Percentiles rank a stretch among this genome's conserved stretches.
These are phyloP conservation scores for Bidens hawaiensis DNA, from an alignment of 140 eudicot species.

Conservation along the genomic window DNA sequence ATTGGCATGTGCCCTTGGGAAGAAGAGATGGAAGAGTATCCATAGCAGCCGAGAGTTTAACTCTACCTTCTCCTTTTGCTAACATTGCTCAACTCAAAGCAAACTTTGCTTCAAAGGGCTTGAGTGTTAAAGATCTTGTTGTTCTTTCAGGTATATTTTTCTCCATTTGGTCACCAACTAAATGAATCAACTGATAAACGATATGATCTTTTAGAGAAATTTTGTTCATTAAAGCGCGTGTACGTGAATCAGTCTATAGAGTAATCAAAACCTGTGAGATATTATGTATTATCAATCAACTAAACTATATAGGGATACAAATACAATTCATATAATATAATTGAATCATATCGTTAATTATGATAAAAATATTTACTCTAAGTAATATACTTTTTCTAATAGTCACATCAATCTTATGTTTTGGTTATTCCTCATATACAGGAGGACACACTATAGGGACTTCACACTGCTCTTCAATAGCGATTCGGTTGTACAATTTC, in stretches of 20 bases:
- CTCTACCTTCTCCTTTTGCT: slow-evolving; percentile 39
- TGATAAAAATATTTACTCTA: too few species aligned
- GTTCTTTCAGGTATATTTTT: slow-evolving; percentile 23
- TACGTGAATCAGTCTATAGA: too few species aligned
- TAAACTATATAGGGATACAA: too few species aligned
- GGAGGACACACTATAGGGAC: slow-evolving; percentile 26
- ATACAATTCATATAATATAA: too few species aligned
- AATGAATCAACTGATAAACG: not conserved
- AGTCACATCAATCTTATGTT: not conserved
- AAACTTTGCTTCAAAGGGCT: slow-evolving; percentile 28
- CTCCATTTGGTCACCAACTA: not conserved
- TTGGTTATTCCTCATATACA: not conserved
- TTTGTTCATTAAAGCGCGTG: too few species aligned
- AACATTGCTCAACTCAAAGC: slow-evolving; percentile 34
- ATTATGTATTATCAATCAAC: too few species aligned
- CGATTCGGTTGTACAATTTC: slow-evolving; percentile 33
- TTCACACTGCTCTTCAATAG: slow-evolving; percentile 27
- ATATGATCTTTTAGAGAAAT: not conserved
- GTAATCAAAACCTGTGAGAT: too few species aligned
- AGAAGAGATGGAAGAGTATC: slow-evolving; percentile 56
- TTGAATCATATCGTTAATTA: too few species aligned
- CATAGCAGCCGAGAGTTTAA: slow-evolving; percentile 9
- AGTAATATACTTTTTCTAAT: not conserved
- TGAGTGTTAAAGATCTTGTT: slow-evolving; percentile 25
- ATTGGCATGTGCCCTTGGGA: slow-evolving; percentile 50